Evolutionary conservation across 2,329 filamentous ascomycete genomes (phyloP).

Genomic region (Trichoderma sp.): DNA sequence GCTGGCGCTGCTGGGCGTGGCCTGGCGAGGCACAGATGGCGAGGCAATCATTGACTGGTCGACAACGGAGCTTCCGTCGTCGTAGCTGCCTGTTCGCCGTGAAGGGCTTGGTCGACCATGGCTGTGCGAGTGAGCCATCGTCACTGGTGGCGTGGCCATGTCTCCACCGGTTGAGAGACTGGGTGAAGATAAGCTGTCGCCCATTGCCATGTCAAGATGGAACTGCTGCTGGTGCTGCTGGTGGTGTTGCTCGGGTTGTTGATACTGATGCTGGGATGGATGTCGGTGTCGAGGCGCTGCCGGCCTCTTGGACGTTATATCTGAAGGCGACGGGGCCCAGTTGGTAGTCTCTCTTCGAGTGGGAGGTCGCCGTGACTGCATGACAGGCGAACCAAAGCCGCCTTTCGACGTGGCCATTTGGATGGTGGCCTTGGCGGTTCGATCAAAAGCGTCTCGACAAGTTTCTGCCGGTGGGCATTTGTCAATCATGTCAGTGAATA

Average conservation of each 20-base stretch:
- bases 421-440: conserved; percentile 93
- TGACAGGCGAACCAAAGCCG: conserved; percentile 64
- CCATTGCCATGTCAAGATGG: conserved; percentile 44
- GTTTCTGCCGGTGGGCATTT: conserved; percentile 95
- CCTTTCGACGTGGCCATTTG: conserved; percentile 91
- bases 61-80: conserved; percentile 35
- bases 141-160: conserved; percentile 47
- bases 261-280: conserved; percentile 27
- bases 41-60: conserved; percentile 54
- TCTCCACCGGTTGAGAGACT: conserved; percentile 45
- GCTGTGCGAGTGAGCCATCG: conserved; percentile 40
- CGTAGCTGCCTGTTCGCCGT: conserved; percentile 38
- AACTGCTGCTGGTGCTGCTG: conserved; percentile 36
- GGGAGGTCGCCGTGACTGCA: conserved; percentile 35
- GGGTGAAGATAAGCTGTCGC: conserved; percentile 49
- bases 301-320: conserved; percentile 34
- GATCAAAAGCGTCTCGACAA: conserved; percentile 90
- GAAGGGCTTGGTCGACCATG: conserved; percentile 40
- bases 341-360: conserved; percentile 37
- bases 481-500: conserved; percentile 87
- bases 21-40: conserved; percentile 45
- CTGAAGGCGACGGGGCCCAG: conserved; percentile 39
- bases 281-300: conserved; percentile 35
- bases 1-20: conserved; percentile 41
- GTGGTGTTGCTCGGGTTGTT: conserved; percentile 31